Evolutionary conservation across 163 green algal genomes (phyloP), one percentile per base, ranked within the genome.

Genomic region (Coccomyxa subellipsoidea): DNA sequence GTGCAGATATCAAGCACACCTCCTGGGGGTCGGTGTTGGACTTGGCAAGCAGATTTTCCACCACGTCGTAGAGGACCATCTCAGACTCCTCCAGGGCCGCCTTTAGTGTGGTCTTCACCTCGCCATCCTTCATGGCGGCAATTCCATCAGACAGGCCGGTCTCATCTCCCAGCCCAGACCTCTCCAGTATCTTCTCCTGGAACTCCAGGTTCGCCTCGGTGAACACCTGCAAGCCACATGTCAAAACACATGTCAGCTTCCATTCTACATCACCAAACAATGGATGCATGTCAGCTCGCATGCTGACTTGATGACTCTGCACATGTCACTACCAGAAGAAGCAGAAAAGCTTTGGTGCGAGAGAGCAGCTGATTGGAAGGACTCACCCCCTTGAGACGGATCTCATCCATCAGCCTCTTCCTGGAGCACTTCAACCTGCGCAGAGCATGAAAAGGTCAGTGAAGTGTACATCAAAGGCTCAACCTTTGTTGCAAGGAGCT

Each of bases 71-170:
- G 73, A 98, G 92, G 7, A 98, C 94, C 72, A 90, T 54, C 89
- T 98, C 93, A 32, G 96, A 95, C 89, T 98, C 95, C 69, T 93
- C 82, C 2, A 94, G 85, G 0, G 93, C 91, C 12, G 83, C 85
- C 2, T 54, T 79, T 92, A 98, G 15, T 6, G 78, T 80, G 8
- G 72, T 78, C 21, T 40, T 39, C 35, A 78, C 47, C 29, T 37
- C 29, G 25, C 54, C 81, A 40, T 70, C 36, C 38, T 78, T 71
- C 73, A 85, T 85, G 35, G 72, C 72, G 2, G 79, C 35, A 36
- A 84, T 84, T 34, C 72, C 81, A 29, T 89, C 87, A 0, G 95
- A 93, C 69, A 98, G 85, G 81, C 95, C 69, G 0, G 83, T 87
- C 21, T 38, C 54, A 35, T 87, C 77, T 0, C 83, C 83, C 23